Evolutionary conservation across 306 rosid species (phyloP).

Genomic region (Citrullus amarus): DNA sequence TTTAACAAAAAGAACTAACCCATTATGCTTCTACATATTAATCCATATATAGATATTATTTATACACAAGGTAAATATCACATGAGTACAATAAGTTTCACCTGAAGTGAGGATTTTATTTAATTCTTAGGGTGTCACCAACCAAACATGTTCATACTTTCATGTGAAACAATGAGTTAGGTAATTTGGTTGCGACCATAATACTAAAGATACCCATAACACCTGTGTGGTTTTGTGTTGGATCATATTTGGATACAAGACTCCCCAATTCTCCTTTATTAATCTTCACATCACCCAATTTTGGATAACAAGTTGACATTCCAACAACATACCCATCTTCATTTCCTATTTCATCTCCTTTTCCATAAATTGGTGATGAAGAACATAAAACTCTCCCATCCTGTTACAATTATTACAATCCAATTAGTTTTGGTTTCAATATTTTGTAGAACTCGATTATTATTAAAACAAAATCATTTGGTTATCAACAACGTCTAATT

Average conservation of each 20-base stretch:
- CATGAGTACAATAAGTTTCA: neutral
- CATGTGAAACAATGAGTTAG: slow-evolving; percentile 15
- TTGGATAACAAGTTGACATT: slow-evolving; percentile 73
- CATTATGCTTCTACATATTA: no score
- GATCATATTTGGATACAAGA: slow-evolving; percentile 37
- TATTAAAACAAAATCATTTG: no score
- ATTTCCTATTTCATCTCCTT: slow-evolving; percentile 54
- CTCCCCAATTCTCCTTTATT: slow-evolving; percentile 38
- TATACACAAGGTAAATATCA: no score
- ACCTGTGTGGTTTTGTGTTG: slow-evolving; percentile 38
- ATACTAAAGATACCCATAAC: slow-evolving; percentile 71
- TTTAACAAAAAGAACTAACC: no score
- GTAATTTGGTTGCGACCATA: slow-evolving; percentile 48
- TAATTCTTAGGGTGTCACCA: neutral
- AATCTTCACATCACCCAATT: slow-evolving; percentile 48
- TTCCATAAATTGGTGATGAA: slow-evolving; percentile 58
- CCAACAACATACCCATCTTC: slow-evolving; percentile 64
- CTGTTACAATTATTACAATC: slow-evolving; percentile 11
- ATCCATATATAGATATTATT: no score
- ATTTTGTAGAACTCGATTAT: no score
- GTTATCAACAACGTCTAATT: no score
- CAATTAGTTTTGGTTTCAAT: neutral
- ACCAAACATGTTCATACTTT: neutral
- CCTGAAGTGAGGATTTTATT: no score
- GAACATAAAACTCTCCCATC: slow-evolving; percentile 65